Conservation (phyloP, 2,329 filamentous ascomycete genomes). For the Knoxdaviesia proteae region DNA sequence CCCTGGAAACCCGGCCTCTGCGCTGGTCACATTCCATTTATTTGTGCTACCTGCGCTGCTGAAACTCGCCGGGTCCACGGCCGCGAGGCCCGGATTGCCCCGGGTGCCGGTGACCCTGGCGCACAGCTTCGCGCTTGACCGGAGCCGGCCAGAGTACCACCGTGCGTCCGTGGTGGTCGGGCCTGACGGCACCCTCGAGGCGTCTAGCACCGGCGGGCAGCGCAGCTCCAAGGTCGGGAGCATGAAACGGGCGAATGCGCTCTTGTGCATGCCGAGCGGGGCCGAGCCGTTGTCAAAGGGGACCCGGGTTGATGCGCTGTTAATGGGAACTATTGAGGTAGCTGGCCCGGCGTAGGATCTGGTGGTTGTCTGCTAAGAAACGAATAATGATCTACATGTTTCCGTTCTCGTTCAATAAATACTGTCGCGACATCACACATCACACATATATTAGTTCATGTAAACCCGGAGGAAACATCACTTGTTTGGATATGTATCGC, state of each 20-base stretch:
- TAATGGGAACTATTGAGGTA: conserved; percentile 33
- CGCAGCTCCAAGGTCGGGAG: conserved; percentile 80
- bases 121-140: conserved; percentile 55
- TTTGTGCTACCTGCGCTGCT: conserved; percentile 83
- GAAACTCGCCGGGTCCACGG: conserved; percentile 46
- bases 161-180: conserved; percentile 52
- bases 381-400: no score
- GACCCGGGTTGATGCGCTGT: conserved; percentile 49
- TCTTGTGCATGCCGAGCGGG: conserved; percentile 53
- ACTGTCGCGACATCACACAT: no score
- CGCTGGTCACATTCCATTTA: conserved; percentile 79
- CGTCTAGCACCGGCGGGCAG: conserved; percentile 72
- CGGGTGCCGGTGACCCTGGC: conserved; percentile 49
- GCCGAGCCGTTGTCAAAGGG: conserved; percentile 48
- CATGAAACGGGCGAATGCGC: conserved; percentile 68
- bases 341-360: background rate
- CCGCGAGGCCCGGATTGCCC: conserved; percentile 39
- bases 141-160: conserved; percentile 69
- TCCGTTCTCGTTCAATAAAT: no score
- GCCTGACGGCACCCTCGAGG: conserved; percentile 47
- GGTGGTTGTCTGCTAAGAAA: no score
- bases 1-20: conserved; percentile 84
- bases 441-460: no score
- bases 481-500: no score
- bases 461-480: no score